Conservation (phyloP, 306 rosid species). For the Dalbergia cultrata region DNA sequence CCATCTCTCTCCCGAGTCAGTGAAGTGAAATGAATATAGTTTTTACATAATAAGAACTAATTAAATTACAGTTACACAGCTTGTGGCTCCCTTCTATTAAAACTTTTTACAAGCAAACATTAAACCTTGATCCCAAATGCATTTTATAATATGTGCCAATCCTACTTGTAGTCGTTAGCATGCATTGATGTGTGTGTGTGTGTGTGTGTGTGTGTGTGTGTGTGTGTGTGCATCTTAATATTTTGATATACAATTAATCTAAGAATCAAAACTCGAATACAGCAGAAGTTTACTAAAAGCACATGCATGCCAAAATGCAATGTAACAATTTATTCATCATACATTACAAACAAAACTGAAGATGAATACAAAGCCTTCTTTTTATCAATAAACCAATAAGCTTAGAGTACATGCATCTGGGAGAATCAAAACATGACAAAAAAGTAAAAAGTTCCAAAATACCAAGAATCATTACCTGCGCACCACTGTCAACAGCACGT, state of each 20-base stretch:
- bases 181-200: background rate
- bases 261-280: conserved; percentile 2
- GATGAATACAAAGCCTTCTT: conserved; percentile 8
- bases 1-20: background rate
- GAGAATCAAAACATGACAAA: conserved; percentile 3
- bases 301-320: background rate
- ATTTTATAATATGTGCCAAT: background rate
- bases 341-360: background rate
- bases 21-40: background rate
- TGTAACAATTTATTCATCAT: background rate
- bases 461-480: conserved; percentile 64
- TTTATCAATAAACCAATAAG: background rate
- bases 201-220: background rate
- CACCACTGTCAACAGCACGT: conserved; percentile 70
- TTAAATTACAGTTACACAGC: background rate
- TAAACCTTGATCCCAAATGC: background rate
- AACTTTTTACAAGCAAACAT: background rate
- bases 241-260: background rate
- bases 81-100: conserved; percentile 15
- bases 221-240: background rate
- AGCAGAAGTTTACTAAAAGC: conserved; percentile 19
- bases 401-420: background rate
- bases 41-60: background rate
- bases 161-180: conserved; percentile 1
- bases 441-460: background rate